Base-by-base conservation (phyloP, 148 eudicot species). In the Chenopodium suecicum region DNA sequence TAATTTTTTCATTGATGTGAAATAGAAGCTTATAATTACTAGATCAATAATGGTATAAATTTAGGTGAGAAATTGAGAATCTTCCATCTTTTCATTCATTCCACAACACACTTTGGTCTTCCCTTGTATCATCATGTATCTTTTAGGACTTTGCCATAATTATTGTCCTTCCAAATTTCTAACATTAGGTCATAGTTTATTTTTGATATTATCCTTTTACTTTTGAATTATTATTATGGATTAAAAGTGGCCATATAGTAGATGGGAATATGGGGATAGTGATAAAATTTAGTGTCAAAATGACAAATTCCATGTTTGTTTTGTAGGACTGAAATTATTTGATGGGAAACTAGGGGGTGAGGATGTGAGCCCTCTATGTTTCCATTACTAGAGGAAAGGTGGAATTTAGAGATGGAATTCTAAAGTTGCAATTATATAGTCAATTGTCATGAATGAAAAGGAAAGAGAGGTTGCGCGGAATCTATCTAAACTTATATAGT, bases 1-100 rank as follows among this genome's bases (percentile, higher is more conserved):
- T 17, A 72, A 72, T 41, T 44, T 72, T 67, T 8, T 32, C 54
- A 41, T 27, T 77, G 20, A 44, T 63, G 80, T 77, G 29, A 72
- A 72, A 44, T 64, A 37, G 12, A 60, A 50, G 47, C 27, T 69
- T 68, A 27, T 31, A 47, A 60, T 23, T 64, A 66, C 34, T 22
- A 4, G 54, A 77, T 77, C 46, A 66, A 75, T 54, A 27, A 31
- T 29, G 78, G 19, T 63, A 23, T 62, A 29, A 32, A 41, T 50
- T 41, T 34, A 34, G 63, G 44, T 37, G 48, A 46, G 62, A 47
- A 14, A 32, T 75, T 72, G n/a, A 80, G 76, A 80, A 58, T 80
- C 82, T 71, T 80, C 67, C 13, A 74, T 32, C 70, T 23, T 80
- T 44, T 52, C 65, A 56, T 19, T 70, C 65, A 62, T 31, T 58